Base-by-base conservation (phyloP, 345 rosid genomes). In the Eucalyptus regnans region DNA sequence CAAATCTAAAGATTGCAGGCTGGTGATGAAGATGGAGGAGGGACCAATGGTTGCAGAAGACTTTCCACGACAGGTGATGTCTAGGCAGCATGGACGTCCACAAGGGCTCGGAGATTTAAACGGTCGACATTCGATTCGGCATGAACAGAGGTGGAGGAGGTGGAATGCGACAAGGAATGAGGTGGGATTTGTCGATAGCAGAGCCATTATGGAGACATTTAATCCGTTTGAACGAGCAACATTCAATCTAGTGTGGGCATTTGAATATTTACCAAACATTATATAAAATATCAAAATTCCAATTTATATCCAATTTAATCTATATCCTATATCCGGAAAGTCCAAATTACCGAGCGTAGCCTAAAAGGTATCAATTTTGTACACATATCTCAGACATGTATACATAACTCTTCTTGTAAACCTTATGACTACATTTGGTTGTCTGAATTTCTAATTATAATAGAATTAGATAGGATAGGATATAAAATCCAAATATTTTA, bases 381-480 rank as follows among this genome's bases (percentile, higher is more conserved):
- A 54, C 27, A 22, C 60, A 54, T 7, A 29, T 64, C 23, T 33
- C 43, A 68, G 16, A 68, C 43, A 68, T 8, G 43, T 68, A 31
- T 31, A 8, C 43, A 68, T 68, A 31, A 8, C 43, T 16, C 80
- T 68, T 68, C 22, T 31, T 10, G 12, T 31, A 68, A 68, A 68
- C 23, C 23, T 52, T 52, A 52, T 52, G 58, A 52, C 58, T 52
- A 52, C 10, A 17, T 52, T 52, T 18, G 9, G 4, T 7, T 18
- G 23, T 52, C 0, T 1, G 2, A 52, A 52, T 52, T 52, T 52
- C 58, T 52, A 52, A 52, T 18, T 18, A 18, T 7, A 7, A 52
- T 18, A 18, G 23, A 52, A 52, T 52, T 52, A 52, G 9, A 52
- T 52, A 18, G 1, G 23, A 52, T 52, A 0, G 0, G 1, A 52